These are phyloP conservation scores for Agaricus bisporus DNA, from an alignment of 768 basidiomycete genomes.

Conservation along the genomic window DNA sequence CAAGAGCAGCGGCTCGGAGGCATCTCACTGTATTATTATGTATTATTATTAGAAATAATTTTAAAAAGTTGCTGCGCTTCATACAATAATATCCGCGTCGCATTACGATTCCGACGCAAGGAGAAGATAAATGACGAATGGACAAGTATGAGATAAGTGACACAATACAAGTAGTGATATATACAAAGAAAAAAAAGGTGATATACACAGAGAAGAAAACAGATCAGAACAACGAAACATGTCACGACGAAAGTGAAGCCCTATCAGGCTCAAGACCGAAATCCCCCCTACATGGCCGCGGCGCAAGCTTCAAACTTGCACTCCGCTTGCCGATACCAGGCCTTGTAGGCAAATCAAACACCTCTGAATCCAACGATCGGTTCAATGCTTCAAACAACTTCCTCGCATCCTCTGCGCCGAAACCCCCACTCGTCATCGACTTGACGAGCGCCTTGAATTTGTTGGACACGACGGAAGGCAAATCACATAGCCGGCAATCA, in stretches of 20 bases:
- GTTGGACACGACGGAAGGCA: conserved; percentile 12
- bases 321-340: not conserved
- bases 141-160: too few relatives aligned
- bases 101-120: too few relatives aligned
- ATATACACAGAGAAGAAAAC: not conserved
- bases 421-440: conserved; percentile 41
- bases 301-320: not conserved
- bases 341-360: conserved; percentile 26
- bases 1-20: too few relatives aligned
- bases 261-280: conserved; percentile 6
- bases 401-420: conserved; percentile 43
- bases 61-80: too few relatives aligned
- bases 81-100: too few relatives aligned
- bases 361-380: conserved; percentile 33
- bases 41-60: too few relatives aligned
- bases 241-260: conserved; percentile 1
- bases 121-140: too few relatives aligned
- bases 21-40: too few relatives aligned
- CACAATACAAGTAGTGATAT: too few relatives aligned
- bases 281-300: not conserved
- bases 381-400: conserved; percentile 45
- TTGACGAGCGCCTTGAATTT: conserved; percentile 39
- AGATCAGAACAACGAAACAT: not conserved
- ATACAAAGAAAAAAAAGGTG: not conserved
- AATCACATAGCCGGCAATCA: conserved; percentile 27